Percentiles rank a stretch among this genome's conserved stretches.
These are phyloP conservation scores for Dictyostelium purpureum DNA, from an alignment of 78 protist genomes.

Conservation along the genomic window DNA sequence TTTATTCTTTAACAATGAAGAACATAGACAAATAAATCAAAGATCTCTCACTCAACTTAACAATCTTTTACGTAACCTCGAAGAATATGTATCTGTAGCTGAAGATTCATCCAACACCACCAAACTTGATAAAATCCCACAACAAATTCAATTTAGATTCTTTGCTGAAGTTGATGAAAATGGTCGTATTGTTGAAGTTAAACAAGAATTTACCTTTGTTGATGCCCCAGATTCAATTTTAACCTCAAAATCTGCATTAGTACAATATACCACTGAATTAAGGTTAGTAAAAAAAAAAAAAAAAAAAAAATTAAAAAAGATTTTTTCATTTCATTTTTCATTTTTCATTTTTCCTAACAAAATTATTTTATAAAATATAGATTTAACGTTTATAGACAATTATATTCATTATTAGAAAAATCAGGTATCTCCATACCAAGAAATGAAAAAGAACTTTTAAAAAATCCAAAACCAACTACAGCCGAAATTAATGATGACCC, in stretches of 20 bases:
- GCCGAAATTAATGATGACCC: constrained; percentile 28
- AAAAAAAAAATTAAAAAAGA: background rate
- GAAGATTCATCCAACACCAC: background rate
- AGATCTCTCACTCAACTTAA: constrained; percentile 31
- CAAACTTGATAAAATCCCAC: constrained; percentile 48
- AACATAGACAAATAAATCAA: constrained; percentile 10
- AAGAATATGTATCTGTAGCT: constrained; percentile 7
- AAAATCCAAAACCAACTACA: background rate
- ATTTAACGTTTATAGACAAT: constrained; percentile 34
- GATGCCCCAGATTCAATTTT: background rate
- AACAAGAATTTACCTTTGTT: background rate
- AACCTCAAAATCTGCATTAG: constrained; percentile 24
- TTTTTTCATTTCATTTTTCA: background rate
- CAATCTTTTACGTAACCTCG: constrained; percentile 31
- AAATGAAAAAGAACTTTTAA: constrained; percentile 1
- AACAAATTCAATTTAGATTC: background rate
- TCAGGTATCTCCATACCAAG: constrained; percentile 6
- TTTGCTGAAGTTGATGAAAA: constrained; percentile 6
- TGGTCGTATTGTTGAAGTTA: background rate
- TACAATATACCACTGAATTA: constrained; percentile 9
- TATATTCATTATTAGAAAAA: constrained; percentile 23
- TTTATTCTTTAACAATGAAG: constrained; percentile 10
- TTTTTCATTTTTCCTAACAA: background rate
- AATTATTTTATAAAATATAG: background rate
- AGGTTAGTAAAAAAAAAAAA: background rate